Base-by-base conservation (phyloP, 2,329 filamentous ascomycete species). In the Xylariales sp. region DNA sequence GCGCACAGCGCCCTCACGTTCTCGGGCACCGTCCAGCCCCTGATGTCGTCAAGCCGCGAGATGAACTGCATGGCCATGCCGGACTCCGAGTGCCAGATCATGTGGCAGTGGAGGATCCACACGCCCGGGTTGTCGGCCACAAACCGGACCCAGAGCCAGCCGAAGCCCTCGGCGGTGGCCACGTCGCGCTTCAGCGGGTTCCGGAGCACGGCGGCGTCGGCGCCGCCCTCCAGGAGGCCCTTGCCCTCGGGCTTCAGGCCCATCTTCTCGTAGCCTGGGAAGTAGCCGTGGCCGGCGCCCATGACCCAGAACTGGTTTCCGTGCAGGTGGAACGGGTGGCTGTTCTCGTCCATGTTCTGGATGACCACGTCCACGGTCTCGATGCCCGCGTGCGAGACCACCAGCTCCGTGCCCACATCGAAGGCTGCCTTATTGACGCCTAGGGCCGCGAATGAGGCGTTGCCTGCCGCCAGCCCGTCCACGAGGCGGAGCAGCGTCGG, bases 261-360 rank as follows among this genome's bases (percentile, higher is more conserved):
- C 0, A 70, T 45, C 4, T 46, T 45, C 6, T 50, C 54, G 44
- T 71, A 71, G 2, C 66, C 66, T 0, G 66, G 67, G 33, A 69
- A 70, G 41, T 65, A 74, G 48, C 79, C 83, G 62, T 89, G 85
- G 52, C 88, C 88, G 23, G 48, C 47, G n/a, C 48, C 63, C 8
- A 62, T 53, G 14, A 78, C 64, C 57, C 77, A 80, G 59, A 82
- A 76, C 44, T 69, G 67, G 47, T 76, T 67, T 5, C 78, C 78
- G 55, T 85, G 83, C 2, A 86, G 61, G 59, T 85, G 81, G 65
- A 83, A 82, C 0, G 81, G 81, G 48, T 81, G 76, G 40, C 73
- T 80, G 33, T 79, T 50, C 63, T 68, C 67, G 44, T 83, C 78
- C 43, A 76, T 67, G 49, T 81, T 83, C 56, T 81, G 79, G 4